Evolutionary conservation across 148 eudicot genomes (phyloP).

Genomic region (Chenopodium album): DNA sequence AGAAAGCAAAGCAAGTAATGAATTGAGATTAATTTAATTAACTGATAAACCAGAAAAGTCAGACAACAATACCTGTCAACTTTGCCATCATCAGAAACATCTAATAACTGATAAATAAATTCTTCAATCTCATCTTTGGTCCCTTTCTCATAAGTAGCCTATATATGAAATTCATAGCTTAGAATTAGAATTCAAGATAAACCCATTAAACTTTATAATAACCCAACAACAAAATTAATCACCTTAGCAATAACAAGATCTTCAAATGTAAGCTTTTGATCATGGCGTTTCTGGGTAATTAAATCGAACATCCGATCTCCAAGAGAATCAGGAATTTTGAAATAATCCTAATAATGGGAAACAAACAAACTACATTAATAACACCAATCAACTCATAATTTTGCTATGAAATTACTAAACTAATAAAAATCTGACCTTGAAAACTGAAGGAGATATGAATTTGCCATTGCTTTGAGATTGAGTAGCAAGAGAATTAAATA

Average conservation of each 20-base stretch:
- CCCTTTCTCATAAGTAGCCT: slow-evolving; percentile 94
- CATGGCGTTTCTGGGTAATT: slow-evolving; percentile 64
- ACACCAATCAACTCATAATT: no score
- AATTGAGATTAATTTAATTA: background rate
- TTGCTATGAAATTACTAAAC: no score
- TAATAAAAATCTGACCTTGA: slow-evolving; percentile 49
- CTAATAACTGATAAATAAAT: slow-evolving; percentile 64
- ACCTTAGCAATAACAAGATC: slow-evolving; percentile 95
- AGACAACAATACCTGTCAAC: slow-evolving; percentile 55
- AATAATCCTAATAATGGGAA: slow-evolving; percentile 41
- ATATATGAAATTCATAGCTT: slow-evolving; percentile 2
- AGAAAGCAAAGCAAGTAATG: background rate
- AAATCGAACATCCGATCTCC: slow-evolving; percentile 82
- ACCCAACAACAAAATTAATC: slow-evolving; percentile 20
- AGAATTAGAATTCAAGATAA: background rate
- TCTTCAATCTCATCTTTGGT: slow-evolving; percentile 81
- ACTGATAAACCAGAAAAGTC: background rate
- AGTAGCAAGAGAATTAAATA: slow-evolving; percentile 62
- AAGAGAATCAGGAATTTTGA: slow-evolving; percentile 60
- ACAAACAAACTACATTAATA: background rate
- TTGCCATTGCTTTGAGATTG: slow-evolving; percentile 53
- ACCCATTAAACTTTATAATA: background rate
- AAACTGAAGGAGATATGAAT: slow-evolving; percentile 47
- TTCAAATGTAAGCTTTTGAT: slow-evolving; percentile 63
- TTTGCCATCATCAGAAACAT: slow-evolving; percentile 64